Base-by-base conservation (phyloP, 225 moss, liverwort and hornwort species). In the Sphagnum contortum region DNA sequence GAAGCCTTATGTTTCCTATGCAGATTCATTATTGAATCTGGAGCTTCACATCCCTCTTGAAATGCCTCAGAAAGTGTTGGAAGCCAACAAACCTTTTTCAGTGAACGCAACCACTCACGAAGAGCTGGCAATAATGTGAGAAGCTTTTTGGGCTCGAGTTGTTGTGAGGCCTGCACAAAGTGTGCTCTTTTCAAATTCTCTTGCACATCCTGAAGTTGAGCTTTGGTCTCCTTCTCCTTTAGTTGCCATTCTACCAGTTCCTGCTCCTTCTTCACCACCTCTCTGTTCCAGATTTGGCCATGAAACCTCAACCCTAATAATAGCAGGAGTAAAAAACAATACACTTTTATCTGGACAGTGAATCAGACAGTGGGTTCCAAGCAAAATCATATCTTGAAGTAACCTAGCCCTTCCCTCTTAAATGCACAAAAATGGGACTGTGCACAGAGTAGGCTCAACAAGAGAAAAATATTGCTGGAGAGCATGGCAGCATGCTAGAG, bases 171-270 rank as follows among this genome's bases (percentile, higher is more conserved):
- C 70, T 68, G 78, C 45, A 72, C 29, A 6, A 74, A 62, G 59
- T 68, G 48, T 63, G 71, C 13, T 46, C 51, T 77, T 58, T 72
- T 77, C 73, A 77, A 64, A 54, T 68, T 71, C 12, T 75, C 75
- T 77, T 80, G 68, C 52, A 83, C 5, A n/a, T 4, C 61, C 70
- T 57, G 66, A n/a, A 83, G 4, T 8, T 75, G 75, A 45, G 55
- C 72, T 44, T 70, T 64, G 0, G 66, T 68, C 68, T 77, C 63
- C 68, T 77, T 83, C 48, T 75, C 77, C 57, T 67, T 80, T 57
- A 80, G 55, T 48, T 83, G 77, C 83, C 77, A 83, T 48, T 77
- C 73, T 48, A 75, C 49, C 49, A 80, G 68, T 72, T 75, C 77
- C 64, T 60, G 72, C 57, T 83, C 80, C 57, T 73, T 83, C 64